A percentile compares a stretch with the other conserved stretches of the same genome.
Conservation (phyloP, 345 rosid genomes). For the Bretschneidera sinensis region DNA sequence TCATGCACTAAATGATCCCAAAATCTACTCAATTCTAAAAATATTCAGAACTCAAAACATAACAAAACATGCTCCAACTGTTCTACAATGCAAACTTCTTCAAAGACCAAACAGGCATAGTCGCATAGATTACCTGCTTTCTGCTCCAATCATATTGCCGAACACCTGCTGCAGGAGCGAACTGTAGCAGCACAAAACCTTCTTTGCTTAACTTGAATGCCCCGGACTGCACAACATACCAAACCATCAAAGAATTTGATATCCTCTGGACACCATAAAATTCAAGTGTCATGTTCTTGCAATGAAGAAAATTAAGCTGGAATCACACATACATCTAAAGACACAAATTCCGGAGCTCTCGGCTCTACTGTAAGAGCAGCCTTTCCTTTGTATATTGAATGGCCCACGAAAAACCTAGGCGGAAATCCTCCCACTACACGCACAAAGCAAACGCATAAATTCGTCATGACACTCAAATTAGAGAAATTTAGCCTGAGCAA, state of each 20-base stretch:
- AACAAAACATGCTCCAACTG: too few species aligned
- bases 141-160: slow-evolving; percentile 86
- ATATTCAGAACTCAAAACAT: too few species aligned
- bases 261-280: neutral
- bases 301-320: neutral
- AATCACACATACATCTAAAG: slow-evolving; percentile 49
- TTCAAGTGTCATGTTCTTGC: neutral
- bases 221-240: slow-evolving; percentile 60
- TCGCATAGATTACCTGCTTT: slow-evolving; percentile 72
- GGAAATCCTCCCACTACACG: slow-evolving; percentile 41
- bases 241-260: neutral
- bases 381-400: slow-evolving; percentile 93
- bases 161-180: slow-evolving; percentile 78
- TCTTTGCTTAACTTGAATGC: slow-evolving; percentile 68
- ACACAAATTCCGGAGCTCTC: slow-evolving; percentile 67
- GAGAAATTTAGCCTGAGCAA: neutral
- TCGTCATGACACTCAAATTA: neutral
- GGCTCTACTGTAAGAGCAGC: slow-evolving; percentile 88
- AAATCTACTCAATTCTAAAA: neutral
- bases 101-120: neutral
- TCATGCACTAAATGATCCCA: too few species aligned
- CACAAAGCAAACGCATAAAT: neutral
- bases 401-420: slow-evolving; percentile 60
- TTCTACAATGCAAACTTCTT: neutral
- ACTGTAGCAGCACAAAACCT: slow-evolving; percentile 68